Evolutionary conservation across 352 stramenopile genomes (phyloP).

Genomic region (Nothophytophthora sp.): DNA sequence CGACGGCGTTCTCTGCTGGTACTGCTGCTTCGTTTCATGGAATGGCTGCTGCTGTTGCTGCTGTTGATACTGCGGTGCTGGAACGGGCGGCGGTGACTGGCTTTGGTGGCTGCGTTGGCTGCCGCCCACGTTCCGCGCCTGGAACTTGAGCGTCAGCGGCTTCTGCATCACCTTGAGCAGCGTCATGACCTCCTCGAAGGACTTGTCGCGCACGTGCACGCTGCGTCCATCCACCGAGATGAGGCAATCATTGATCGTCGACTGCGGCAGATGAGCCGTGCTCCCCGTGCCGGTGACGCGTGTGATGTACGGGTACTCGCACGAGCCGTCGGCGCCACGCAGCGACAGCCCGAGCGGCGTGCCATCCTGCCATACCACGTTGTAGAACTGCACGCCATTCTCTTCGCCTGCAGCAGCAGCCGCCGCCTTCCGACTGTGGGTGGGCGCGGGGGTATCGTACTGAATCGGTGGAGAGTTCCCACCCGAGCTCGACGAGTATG

Average conservation of each 20-base stretch:
- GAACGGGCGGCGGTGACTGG: conserved; percentile 9
- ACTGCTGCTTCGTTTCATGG: too few species aligned
- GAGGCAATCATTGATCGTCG: conserved; percentile 74
- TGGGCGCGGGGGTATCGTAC: conserved; percentile 44
- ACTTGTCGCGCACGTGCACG: conserved; percentile 78
- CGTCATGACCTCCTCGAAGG: conserved; percentile 88
- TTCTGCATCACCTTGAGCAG: conserved; percentile 90
- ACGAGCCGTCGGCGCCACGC: conserved; percentile 63
- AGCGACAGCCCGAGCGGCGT: conserved; percentile 77
- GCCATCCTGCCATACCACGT: conserved; percentile 81
- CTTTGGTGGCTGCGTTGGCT: conserved; percentile 17
- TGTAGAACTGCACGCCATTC: conserved; percentile 70
- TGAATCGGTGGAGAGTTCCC: conserved; percentile 32
- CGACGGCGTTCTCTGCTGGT: conserved; percentile 26
- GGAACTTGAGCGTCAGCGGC: conserved; percentile 83
- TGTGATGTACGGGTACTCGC: conserved; percentile 88
- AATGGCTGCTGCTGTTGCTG: conserved; percentile 14
- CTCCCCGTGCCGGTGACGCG: conserved; percentile 83
- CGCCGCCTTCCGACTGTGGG: conserved; percentile 31
- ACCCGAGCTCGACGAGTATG: conserved; percentile 42
- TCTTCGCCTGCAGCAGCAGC: conserved; percentile 27
- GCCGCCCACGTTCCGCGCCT: conserved; percentile 43
- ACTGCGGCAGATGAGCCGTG: conserved; percentile 74
- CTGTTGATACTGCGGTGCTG: conserved; percentile 7
- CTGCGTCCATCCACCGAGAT: conserved; percentile 83